A percentile compares a stretch with the other conserved stretches of the same genome.
Conservation (phyloP, 306 rosid genomes). For the Sesbania bispinosa region DNA sequence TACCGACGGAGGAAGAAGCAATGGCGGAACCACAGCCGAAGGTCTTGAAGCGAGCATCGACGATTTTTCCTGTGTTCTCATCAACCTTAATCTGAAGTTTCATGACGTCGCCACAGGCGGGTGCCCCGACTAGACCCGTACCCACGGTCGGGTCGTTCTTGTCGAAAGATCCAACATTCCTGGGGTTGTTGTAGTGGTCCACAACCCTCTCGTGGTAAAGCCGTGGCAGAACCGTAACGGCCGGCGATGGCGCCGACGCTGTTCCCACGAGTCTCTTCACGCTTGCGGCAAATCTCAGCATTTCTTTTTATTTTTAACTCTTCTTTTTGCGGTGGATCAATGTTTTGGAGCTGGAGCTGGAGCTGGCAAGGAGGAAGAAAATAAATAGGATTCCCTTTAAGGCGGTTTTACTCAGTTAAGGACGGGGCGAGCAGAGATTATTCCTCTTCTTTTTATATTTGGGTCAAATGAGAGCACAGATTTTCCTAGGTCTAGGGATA, state of each 20-base stretch:
- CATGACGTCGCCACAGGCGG: conserved; percentile 97
- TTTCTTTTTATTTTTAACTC: neutral
- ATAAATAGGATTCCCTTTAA: neutral
- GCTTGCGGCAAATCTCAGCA: conserved; percentile 57
- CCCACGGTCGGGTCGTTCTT: conserved; percentile 79
- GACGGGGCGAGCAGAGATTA: no score
- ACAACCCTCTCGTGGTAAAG: conserved; percentile 91
- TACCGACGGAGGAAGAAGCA: conserved; percentile 97
- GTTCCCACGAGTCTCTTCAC: conserved; percentile 54
- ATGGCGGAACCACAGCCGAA: conserved; percentile 98
- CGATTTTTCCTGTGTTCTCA: conserved; percentile 74
- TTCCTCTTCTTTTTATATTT: no score
- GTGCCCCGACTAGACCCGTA: conserved; percentile 96
- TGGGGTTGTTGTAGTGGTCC: conserved; percentile 90
- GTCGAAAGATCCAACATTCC: conserved; percentile 90
- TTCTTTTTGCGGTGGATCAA: neutral
- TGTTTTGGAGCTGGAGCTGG: neutral
- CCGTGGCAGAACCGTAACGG: conserved; percentile 51
- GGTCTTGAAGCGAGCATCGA: conserved; percentile 93
- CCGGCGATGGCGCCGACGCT: conserved; percentile 35
- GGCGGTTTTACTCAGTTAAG: no score
- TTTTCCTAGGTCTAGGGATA: no score
- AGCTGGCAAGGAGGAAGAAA: neutral
- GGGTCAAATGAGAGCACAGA: no score
- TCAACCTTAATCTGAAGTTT: conserved; percentile 94